Conservation (phyloP, 768 basidiomycete species). For the Floccularia luteovirens region DNA sequence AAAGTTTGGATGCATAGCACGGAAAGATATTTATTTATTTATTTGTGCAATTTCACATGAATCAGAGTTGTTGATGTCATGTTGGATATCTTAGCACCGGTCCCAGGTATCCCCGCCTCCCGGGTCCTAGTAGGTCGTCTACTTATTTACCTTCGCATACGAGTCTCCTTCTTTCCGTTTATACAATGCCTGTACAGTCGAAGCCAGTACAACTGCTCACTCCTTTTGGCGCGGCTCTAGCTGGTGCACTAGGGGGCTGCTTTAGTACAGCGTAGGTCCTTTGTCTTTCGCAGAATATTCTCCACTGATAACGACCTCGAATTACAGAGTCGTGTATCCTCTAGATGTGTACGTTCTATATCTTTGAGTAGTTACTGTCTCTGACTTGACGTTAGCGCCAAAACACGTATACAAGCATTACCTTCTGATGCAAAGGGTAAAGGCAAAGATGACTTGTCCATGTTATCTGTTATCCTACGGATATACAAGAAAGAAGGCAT, state of each 20-base stretch:
- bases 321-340: slow-evolving; percentile 79
- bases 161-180: slow-evolving; percentile 7
- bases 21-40: not conserved
- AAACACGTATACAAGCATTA: slow-evolving; percentile 90
- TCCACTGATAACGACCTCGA: slow-evolving; percentile 5
- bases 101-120: slow-evolving; percentile 13
- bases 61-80: not conserved
- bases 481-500: slow-evolving; percentile 81
- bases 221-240: slow-evolving; percentile 83
- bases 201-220: slow-evolving; percentile 67
- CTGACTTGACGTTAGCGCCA: slow-evolving; percentile 48
- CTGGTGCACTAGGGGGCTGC: slow-evolving; percentile 90
- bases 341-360: slow-evolving; percentile 73
- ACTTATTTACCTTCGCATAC: slow-evolving; percentile 10
- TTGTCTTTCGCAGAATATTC: slow-evolving; percentile 6
- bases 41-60: not conserved
- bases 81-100: too few relatives aligned
- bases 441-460: slow-evolving; percentile 45
- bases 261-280: slow-evolving; percentile 83
- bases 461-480: slow-evolving; percentile 56
- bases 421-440: slow-evolving; percentile 39
- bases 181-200: slow-evolving; percentile 40
- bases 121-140: slow-evolving; percentile 8
- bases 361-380: not conserved
- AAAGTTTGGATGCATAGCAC: slow-evolving; percentile 2